Conservation (phyloP, 1,139 yeast species). For the Magnusiomyces clavatus region DNA sequence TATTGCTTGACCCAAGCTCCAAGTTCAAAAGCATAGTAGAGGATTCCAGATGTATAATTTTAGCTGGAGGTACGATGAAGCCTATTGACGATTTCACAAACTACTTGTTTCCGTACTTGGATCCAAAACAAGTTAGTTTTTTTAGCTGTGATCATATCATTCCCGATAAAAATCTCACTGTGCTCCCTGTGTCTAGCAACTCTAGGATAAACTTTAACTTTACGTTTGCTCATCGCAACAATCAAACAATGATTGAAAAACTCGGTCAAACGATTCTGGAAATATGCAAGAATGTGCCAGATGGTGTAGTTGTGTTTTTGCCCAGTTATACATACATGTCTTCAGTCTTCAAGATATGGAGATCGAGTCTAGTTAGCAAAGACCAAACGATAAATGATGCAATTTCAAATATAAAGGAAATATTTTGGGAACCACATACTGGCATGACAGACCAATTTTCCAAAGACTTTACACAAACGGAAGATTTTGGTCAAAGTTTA, state of each 20-base stretch:
- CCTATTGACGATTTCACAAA: slow-evolving; percentile 67
- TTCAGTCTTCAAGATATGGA: slow-evolving; percentile 48
- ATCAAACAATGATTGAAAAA: slow-evolving; percentile 38
- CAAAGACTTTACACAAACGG: slow-evolving; percentile 14
- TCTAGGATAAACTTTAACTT: slow-evolving; percentile 44
- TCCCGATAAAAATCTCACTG: slow-evolving; percentile 59
- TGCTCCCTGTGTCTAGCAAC: slow-evolving; percentile 42
- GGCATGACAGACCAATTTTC: slow-evolving; percentile 19
- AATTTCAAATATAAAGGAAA: slow-evolving; percentile 20
- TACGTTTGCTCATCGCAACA: slow-evolving; percentile 57
- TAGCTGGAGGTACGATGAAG: slow-evolving; percentile 97
- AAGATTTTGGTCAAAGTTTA: slow-evolving; percentile 28
- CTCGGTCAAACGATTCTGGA: slow-evolving; percentile 47
- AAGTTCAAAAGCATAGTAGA: slow-evolving; percentile 59
- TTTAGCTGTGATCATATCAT: slow-evolving; percentile 84
- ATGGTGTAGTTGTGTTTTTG: slow-evolving; percentile 73
- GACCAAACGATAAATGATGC: slow-evolving; percentile 1
- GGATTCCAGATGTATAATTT: slow-evolving; percentile 59
- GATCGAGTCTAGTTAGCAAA: slow-evolving; percentile 18
- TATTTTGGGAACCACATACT: slow-evolving; percentile 50
- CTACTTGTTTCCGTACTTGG: slow-evolving; percentile 56
- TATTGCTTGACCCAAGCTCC: slow-evolving; percentile 74
- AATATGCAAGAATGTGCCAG: slow-evolving; percentile 47
- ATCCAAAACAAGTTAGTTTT: slow-evolving; percentile 36
- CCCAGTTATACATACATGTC: slow-evolving; percentile 76